Base-by-base conservation (phyloP, 83 land plant species). In the Thuja plicata region DNA sequence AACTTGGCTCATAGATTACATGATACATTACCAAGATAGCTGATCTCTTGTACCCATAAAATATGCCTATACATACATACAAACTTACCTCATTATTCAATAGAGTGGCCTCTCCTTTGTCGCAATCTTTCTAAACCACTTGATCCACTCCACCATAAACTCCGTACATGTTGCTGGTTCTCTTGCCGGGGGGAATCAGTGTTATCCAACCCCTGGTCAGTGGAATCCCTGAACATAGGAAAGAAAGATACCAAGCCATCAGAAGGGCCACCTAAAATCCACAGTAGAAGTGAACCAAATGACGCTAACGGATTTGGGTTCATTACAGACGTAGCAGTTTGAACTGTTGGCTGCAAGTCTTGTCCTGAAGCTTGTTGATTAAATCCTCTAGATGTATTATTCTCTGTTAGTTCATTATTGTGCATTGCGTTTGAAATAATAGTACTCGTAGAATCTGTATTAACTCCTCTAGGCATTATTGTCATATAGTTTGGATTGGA, bases 261-360 rank as follows among this genome's bases (percentile, higher is more conserved):
- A 0, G 95, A 89, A 85, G 93, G 93, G n/a, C 95, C 96, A 13
- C 97, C 97, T 50, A 95, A 77, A 35, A 94, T 91, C 94, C 94
- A 94, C 21, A 95, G 86, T 87, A 95, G 86, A 35, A 95, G 79
- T 7, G 97, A 95, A 83, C 94, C 91, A 46, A 95, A 87, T 11
- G 95, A 91, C 37, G 91, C 91, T 86, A 92, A 88, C 5, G 89
- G 77, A 52, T 86, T 90, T 24, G 93, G 82, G 71, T 52, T 37
- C 19, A 91, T 90, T 17, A 88, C 86, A 50, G 89, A 87, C 2
- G 54, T 77, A 10, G 79, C 79, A 34, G 79, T 15, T 76, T 34
- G 79, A 41, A 84, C 92, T 57, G 91, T 34, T 86, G 89, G 92
- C 16, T 50, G 88, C 16, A 89, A 82, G 27, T 88, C 90, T 15